A percentile compares a stretch with the other conserved stretches of the same genome.
Conservation (phyloP, 2,329 filamentous ascomycete genomes). For the Dothideomycetes sp. region DNA sequence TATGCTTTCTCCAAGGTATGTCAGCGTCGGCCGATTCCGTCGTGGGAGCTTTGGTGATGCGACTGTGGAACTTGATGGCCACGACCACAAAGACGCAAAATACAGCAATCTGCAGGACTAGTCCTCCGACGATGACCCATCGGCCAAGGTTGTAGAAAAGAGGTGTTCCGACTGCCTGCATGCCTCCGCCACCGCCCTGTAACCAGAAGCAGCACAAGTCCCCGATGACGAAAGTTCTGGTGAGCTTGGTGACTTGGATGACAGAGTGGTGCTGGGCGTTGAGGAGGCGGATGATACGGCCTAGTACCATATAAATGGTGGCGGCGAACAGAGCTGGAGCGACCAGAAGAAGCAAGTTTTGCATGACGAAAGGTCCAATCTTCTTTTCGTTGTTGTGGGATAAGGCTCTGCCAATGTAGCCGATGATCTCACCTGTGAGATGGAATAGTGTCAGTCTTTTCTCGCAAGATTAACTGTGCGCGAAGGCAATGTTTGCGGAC, state of each 20-base stretch:
- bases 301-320: constrained; percentile 40
- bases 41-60: constrained; percentile 21
- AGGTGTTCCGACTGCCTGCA: constrained; percentile 21
- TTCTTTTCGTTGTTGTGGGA: constrained; percentile 22
- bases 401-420: constrained; percentile 40
- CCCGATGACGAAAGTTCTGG: constrained; percentile 43
- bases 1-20: constrained; percentile 25
- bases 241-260: constrained; percentile 35
- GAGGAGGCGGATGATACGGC: constrained; percentile 31
- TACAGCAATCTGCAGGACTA: constrained; percentile 46
- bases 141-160: constrained; percentile 28
- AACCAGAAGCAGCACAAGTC: constrained; percentile 43
- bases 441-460: too few relatives aligned
- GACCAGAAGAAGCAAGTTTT: constrained; percentile 33
- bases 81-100: constrained; percentile 45
- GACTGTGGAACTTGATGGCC: constrained; percentile 37
- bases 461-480: too few relatives aligned
- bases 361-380: constrained; percentile 25
- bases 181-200: constrained; percentile 36
- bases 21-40: constrained; percentile 9
- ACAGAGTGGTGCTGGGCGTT: constrained; percentile 31
- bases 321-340: constrained; percentile 38
- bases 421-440: constrained; percentile 33
- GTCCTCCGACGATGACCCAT: constrained; percentile 43
- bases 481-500: too few relatives aligned